Evolutionary conservation across 1,284 basidiomycete species (phyloP).

Genomic region (Tilletia walkeri): DNA sequence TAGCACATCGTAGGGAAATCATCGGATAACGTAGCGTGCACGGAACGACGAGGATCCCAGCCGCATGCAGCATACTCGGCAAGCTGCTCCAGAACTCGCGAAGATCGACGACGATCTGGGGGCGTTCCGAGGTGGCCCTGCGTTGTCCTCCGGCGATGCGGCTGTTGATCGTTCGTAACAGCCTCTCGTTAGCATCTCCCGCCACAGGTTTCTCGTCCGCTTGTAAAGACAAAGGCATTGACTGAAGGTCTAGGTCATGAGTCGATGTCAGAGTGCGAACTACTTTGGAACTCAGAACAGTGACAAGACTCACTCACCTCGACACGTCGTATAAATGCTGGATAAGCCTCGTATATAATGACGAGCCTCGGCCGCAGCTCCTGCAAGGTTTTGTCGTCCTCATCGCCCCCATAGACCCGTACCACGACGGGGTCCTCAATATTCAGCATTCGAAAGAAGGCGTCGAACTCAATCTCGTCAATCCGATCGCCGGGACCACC

Average conservation of each 20-base stretch:
- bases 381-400: conserved; percentile 81
- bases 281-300: background rate
- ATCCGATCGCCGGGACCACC: conserved; percentile 22
- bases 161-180: conserved; percentile 82
- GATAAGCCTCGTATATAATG: conserved; percentile 85
- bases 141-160: conserved; percentile 83
- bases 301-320: conserved; percentile 66
- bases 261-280: conserved; percentile 55
- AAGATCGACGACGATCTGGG: conserved; percentile 90
- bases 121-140: conserved; percentile 65
- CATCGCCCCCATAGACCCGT: conserved; percentile 84
- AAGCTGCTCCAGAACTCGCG: conserved; percentile 91
- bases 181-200: conserved; percentile 56
- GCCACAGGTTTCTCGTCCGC: conserved; percentile 67
- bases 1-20: too few relatives aligned
- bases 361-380: conserved; percentile 88
- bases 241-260: conserved; percentile 55
- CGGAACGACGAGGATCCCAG: conserved; percentile 77
- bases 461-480: conserved; percentile 66
- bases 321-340: conserved; percentile 85
- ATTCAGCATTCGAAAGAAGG: conserved; percentile 75
- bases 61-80: conserved; percentile 83
- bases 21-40: too few relatives aligned
- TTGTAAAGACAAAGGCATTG: conserved; percentile 84
- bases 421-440: conserved; percentile 81